Percentiles rank a stretch among this genome's conserved stretches.
These are phyloP conservation scores for Neofusicoccum kwambonambiense DNA, from an alignment of 2,329 filamentous ascomycete genomes.

Conservation along the genomic window DNA sequence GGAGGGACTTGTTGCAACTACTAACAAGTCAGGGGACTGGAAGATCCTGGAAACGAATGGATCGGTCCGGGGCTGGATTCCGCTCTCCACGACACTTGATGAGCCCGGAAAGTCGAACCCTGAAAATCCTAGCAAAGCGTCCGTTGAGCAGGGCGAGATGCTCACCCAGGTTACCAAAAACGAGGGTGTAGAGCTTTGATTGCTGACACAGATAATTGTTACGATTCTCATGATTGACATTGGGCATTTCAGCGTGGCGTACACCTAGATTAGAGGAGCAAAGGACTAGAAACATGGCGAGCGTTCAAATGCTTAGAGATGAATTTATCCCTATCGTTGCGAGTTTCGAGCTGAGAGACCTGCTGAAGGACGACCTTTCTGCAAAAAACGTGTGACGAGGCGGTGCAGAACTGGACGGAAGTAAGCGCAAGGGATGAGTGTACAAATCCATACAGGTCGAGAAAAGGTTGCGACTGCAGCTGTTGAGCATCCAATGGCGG, in stretches of 20 bases:
- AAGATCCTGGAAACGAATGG: slow-evolving; percentile 31
- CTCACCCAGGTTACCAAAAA: slow-evolving; percentile 30
- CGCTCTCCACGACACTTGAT: slow-evolving; percentile 24
- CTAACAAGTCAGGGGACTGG: slow-evolving; percentile 27
- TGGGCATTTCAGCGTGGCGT: not conserved
- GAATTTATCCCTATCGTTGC: no score
- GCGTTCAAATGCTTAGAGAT: no score
- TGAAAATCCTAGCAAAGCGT: slow-evolving; percentile 12
- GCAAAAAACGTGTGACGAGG: no score
- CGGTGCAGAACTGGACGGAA: no score
- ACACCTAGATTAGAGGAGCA: not conserved
- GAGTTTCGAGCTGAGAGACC: no score
- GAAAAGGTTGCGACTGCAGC: not conserved
- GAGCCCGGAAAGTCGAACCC: slow-evolving; percentile 2
- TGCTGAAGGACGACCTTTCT: no score
- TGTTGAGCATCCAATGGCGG: no score
- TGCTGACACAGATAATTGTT: not conserved
- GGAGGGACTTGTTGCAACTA: slow-evolving; percentile 16
- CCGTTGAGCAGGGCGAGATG: slow-evolving; percentile 34
- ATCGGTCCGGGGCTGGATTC: slow-evolving; percentile 37
- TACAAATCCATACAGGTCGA: not conserved
- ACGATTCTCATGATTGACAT: not conserved
- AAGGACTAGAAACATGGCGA: no score
- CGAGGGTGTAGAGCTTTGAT: slow-evolving; percentile 2
- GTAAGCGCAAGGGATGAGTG: no score